Evolutionary conservation across 371 early-diverging fungal genomes (phyloP).

Genomic region (Syncephalastrum monosporum): DNA sequence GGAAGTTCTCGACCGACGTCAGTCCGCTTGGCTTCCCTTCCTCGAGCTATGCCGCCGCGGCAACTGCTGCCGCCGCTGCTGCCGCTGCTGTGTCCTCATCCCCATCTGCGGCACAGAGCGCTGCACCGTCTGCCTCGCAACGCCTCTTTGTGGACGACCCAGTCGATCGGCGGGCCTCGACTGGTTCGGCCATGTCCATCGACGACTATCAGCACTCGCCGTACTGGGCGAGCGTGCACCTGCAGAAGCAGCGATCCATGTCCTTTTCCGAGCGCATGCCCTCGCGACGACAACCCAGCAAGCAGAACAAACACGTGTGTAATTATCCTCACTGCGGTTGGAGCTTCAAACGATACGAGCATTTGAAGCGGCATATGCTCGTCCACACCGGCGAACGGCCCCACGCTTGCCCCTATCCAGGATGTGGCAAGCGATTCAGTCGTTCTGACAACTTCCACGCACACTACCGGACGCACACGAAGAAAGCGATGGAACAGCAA

Average conservation of each 20-base stretch:
- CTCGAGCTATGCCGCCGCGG: background rate
- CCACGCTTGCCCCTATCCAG: constrained; percentile 63
- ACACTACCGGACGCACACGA: constrained; percentile 56
- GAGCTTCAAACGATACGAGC: constrained; percentile 81
- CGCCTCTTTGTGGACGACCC: constrained; percentile 9
- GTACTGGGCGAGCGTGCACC: constrained; percentile 27
- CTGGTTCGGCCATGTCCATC: constrained; percentile 17
- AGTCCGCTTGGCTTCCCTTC: constrained; percentile 8
- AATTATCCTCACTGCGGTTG: constrained; percentile 54
- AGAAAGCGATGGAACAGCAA: constrained; percentile 36
- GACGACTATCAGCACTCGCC: constrained; percentile 26
- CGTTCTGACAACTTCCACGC: constrained; percentile 76
- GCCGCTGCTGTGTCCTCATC: constrained; percentile 8
- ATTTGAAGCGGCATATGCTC: constrained; percentile 80
- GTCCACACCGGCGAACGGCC: constrained; percentile 70
- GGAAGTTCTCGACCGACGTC: constrained; percentile 30
- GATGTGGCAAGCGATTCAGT: constrained; percentile 75
- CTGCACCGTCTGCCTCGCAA: constrained; percentile 1
- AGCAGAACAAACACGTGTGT: constrained; percentile 55
- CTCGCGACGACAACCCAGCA: constrained; percentile 29
- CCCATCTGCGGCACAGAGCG: constrained; percentile 8
- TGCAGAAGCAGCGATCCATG: constrained; percentile 21
- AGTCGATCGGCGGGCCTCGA: constrained; percentile 20
- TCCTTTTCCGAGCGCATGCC: constrained; percentile 23
- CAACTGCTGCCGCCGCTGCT: constrained; percentile 3